Base-by-base conservation (phyloP, 2,329 filamentous ascomycete species). In the Leptographium lundbergii region DNA sequence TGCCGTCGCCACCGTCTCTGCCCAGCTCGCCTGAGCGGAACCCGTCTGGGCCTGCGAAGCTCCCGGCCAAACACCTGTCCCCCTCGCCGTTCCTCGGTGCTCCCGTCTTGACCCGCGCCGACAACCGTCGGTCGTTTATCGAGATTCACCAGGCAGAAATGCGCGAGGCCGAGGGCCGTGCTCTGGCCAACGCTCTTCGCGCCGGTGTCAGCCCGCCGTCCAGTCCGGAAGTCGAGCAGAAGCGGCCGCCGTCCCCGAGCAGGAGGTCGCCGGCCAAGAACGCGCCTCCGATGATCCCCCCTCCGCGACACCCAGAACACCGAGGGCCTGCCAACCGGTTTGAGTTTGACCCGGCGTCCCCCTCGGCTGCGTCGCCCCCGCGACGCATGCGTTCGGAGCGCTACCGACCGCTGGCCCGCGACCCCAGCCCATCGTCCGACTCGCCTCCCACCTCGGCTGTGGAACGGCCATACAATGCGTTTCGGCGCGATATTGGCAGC, bases 111-210 rank as follows among this genome's bases (percentile, higher is more conserved):
- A 66, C 68, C 13, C 75, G 74, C 34, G 77, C 82, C 61, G 80
- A 82, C 29, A 77, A 77, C 52, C 74, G 81, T 56, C 77, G 74
- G 60, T 84, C 81, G 0, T 82, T 80, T 63, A 82, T 84, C 59
- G 81, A 80, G 67, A 74, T 75, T 22, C 80, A 80, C 63, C 79
- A 77, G 66, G 81, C 81, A 4, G 74, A 85, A 66, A 84, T 85
- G 77, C 77, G 81, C 45, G 72, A 79, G 64, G 81, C 78, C 6
- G 83, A 86, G 67, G 82, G 80, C 2, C 74, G 75, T 65, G 82
- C 81, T 9, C 77, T 86, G 62, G 75, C 80, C 9, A 75, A 80
- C 60, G 80, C 80, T 6, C 67, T 72, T 17, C 71, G 74, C 39
- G 50, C 69, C 65, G 62, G 64, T 61, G 32, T 67, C 69, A 65